Conservation (phyloP, 1,284 basidiomycete genomes). For the Cryptococcus maquisensis region DNA sequence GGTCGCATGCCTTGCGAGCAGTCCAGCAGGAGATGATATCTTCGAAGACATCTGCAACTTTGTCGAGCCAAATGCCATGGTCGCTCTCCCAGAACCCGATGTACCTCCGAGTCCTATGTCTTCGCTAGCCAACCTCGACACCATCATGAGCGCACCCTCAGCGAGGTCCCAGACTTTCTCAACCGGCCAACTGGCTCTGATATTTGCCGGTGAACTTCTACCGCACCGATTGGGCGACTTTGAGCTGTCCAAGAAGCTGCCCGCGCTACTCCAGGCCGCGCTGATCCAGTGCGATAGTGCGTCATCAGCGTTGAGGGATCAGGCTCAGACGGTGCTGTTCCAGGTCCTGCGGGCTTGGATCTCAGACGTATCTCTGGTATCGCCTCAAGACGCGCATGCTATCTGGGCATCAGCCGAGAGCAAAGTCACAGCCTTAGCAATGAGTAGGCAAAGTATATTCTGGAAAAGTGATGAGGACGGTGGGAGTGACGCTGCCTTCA, state of each 20-base stretch:
- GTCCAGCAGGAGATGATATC: conserved; percentile 65
- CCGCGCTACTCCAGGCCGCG: conserved; percentile 72
- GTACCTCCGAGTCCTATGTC: conserved; percentile 65
- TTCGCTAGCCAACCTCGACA: conserved; percentile 41
- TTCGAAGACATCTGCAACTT: conserved; percentile 80
- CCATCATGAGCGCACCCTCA: conserved; percentile 34
- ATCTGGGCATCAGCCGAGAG: conserved; percentile 48
- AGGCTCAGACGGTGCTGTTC: conserved; percentile 70
- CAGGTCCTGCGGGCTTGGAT: conserved; percentile 75
- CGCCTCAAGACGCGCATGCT: conserved; percentile 19
- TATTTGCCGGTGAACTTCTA: conserved; percentile 78
- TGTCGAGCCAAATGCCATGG: conserved; percentile 79
- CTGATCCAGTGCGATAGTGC: conserved; percentile 81
- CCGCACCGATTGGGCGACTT: conserved; percentile 71
- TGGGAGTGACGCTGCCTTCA: conserved; percentile 33
- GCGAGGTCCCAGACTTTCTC: conserved; percentile 52
- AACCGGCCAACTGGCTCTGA: conserved; percentile 79
- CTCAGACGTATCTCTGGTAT: conserved; percentile 43
- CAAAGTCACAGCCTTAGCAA: conserved; percentile 54
- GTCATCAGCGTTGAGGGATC: conserved; percentile 62
- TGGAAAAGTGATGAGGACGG: conserved; percentile 68
- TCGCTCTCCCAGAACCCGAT: conserved; percentile 61
- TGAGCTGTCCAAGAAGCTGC: conserved; percentile 60
- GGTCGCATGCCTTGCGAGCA: conserved; percentile 77
- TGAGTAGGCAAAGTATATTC: conserved; percentile 53